A percentile compares a stretch with the other conserved stretches of the same genome.
Conservation (phyloP, 208 protist species). For the Leishmania amazonensis region DNA sequence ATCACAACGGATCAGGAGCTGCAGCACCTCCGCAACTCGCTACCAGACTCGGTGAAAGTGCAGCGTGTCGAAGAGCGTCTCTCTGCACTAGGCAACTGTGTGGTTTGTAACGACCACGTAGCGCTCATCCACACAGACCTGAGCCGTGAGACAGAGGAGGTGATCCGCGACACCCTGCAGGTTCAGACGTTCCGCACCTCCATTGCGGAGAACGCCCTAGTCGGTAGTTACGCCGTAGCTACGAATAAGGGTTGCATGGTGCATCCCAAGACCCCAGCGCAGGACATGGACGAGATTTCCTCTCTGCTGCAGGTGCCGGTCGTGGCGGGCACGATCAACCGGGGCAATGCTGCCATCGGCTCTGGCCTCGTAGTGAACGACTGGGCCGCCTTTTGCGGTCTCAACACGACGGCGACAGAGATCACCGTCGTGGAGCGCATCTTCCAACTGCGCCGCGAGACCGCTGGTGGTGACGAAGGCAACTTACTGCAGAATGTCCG, state of each 20-base stretch:
- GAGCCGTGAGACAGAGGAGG: constrained; percentile 99
- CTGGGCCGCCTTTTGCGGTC: constrained; percentile 98
- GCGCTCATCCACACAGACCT: constrained; percentile 99
- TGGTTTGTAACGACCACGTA: constrained; percentile 99
- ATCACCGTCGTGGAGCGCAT: constrained; percentile 99
- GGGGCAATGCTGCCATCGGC: constrained; percentile 95
- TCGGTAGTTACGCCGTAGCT: constrained; percentile 98
- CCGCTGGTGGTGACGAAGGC: constrained; percentile 48
- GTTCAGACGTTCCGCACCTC: constrained; percentile 99
- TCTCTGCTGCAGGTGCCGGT: constrained; percentile 98
- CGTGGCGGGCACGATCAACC: constrained; percentile 99
- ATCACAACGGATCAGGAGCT: constrained; percentile 99
- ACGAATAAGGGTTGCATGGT: constrained; percentile 99
- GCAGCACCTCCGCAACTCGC: constrained; percentile 98
- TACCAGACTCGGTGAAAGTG: constrained; percentile 97
- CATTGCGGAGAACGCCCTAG: constrained; percentile 97
- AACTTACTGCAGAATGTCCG: constrained; percentile 89
- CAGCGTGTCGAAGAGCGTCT: constrained; percentile 99
- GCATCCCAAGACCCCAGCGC: constrained; percentile 94
- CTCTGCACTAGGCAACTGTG: constrained; percentile 99
- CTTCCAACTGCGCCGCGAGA: constrained; percentile 96
- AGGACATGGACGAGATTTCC: constrained; percentile 99
- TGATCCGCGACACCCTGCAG: constrained; percentile 98
- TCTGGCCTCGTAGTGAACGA: constrained; percentile 99
- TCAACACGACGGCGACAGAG: constrained; percentile 99